A percentile compares a stretch with the other conserved stretches of the same genome.
Evolutionary conservation across 2,329 filamentous ascomycete species (phyloP).

Genomic region (Diaporthe velutina): DNA sequence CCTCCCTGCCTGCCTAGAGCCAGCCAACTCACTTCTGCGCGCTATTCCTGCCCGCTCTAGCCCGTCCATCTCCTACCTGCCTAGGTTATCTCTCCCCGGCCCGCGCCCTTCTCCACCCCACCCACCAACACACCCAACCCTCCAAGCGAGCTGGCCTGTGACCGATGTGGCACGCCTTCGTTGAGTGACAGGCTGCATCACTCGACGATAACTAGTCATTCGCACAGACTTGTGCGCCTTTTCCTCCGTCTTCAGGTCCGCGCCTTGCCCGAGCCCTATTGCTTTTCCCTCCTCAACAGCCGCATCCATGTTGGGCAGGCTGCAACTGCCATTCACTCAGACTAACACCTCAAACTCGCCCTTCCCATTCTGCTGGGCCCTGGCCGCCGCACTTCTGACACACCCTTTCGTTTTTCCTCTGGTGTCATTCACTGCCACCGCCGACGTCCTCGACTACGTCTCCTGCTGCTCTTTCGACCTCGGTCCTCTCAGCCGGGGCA

Average conservation of each 20-base stretch:
- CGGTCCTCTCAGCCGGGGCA: constrained; percentile 12
- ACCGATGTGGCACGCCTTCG: constrained; percentile 21
- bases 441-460: constrained; percentile 30
- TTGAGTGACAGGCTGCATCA: constrained; percentile 11
- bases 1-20: constrained; percentile 1
- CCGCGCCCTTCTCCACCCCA: constrained; percentile 14
- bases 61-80: background rate
- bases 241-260: background rate
- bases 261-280: constrained; percentile 25
- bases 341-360: constrained; percentile 17
- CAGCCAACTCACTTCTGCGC: constrained; percentile 9
- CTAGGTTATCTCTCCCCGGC: constrained; percentile 15
- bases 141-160: constrained; percentile 24
- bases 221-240: constrained; percentile 22
- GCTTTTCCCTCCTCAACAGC: background rate
- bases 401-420: constrained; percentile 35
- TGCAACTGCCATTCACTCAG: constrained; percentile 22
- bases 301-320: constrained; percentile 33
- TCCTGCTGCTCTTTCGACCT: background rate
- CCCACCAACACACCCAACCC: constrained; percentile 21
- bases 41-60: constrained; percentile 1
- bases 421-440: constrained; percentile 29
- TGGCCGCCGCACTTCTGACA: constrained; percentile 29
- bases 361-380: constrained; percentile 4
- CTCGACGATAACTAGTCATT: constrained; percentile 30